phyloP scores from a whole-genome alignment of 78 protist genomes.

The Cavenderia fasciculata region DNA sequence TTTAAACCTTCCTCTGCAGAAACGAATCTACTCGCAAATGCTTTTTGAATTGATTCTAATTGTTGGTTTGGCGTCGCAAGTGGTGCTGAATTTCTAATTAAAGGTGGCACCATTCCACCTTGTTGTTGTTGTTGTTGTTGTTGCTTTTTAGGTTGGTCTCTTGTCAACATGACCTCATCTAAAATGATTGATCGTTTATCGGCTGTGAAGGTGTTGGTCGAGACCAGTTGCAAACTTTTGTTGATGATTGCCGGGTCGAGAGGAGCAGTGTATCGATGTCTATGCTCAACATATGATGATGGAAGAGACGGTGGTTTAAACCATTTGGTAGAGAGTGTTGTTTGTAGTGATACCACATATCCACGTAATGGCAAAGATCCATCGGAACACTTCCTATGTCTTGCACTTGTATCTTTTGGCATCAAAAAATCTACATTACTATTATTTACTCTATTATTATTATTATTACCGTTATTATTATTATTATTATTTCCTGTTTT shows the following conservation, averaged over 20 bases:
- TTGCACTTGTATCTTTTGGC: constrained; percentile 23
- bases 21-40: constrained; percentile 45
- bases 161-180: neutral
- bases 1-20: neutral
- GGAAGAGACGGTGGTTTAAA: constrained; percentile 52
- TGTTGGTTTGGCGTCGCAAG: constrained; percentile 6
- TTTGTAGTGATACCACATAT: constrained; percentile 11
- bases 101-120: neutral
- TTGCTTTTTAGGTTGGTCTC: neutral
- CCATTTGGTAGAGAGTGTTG: constrained; percentile 31
- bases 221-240: neutral
- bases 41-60: constrained; percentile 5
- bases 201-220: constrained; percentile 25
- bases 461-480: too few relatives aligned
- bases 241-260: neutral
- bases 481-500: too few relatives aligned
- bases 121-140: constrained; percentile 17
- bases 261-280: constrained; percentile 10
- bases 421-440: constrained; percentile 17
- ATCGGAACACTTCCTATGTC: constrained; percentile 26
- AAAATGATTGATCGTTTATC: constrained; percentile 31
- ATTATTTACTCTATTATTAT: too few relatives aligned
- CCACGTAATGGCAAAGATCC: constrained; percentile 47
- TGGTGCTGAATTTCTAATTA: neutral
- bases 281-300: neutral